Conservation (phyloP, 257 asterid species). For the Sherardia arvensis region DNA sequence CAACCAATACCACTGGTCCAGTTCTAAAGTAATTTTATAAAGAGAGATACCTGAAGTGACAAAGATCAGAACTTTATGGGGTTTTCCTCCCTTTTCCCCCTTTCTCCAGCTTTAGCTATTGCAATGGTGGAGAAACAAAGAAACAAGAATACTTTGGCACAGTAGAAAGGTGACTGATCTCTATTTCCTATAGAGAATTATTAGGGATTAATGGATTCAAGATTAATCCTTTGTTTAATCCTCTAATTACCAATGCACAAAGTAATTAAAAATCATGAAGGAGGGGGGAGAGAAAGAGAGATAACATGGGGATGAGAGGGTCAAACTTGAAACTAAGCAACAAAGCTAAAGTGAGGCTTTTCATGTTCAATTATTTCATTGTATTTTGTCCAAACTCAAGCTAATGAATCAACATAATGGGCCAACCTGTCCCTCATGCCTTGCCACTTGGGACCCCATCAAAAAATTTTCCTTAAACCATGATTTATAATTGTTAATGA, state of each 20-base stretch:
- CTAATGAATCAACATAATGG: slow-evolving; percentile 43
- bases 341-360: slow-evolving; percentile 35
- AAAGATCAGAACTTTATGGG: slow-evolving; percentile 59
- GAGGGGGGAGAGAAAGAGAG: slow-evolving; percentile 1
- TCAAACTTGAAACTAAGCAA: slow-evolving; percentile 20
- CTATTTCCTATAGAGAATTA: background rate
- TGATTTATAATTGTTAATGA: slow-evolving; percentile 19
- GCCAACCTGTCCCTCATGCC: slow-evolving; percentile 47
- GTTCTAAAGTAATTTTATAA: slow-evolving; percentile 42
- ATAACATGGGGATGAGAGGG: slow-evolving; percentile 15
- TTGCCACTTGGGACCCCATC: slow-evolving; percentile 24
- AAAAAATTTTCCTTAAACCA: slow-evolving; percentile 11
- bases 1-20: too few relatives aligned
- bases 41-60: slow-evolving; percentile 40
- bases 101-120: slow-evolving; percentile 14
- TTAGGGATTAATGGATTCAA: too few relatives aligned
- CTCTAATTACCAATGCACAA: background rate
- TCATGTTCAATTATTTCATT: slow-evolving; percentile 53
- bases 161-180: slow-evolving; percentile 24
- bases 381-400: slow-evolving; percentile 43
- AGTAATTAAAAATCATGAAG: slow-evolving; percentile 11
- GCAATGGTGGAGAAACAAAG: slow-evolving; percentile 21
- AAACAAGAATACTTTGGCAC: slow-evolving; percentile 15
- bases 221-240: background rate
- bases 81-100: slow-evolving; percentile 1